phyloP scores from a whole-genome alignment of 1,139 yeast genomes.

The Kodamaea anthophila region DNA sequence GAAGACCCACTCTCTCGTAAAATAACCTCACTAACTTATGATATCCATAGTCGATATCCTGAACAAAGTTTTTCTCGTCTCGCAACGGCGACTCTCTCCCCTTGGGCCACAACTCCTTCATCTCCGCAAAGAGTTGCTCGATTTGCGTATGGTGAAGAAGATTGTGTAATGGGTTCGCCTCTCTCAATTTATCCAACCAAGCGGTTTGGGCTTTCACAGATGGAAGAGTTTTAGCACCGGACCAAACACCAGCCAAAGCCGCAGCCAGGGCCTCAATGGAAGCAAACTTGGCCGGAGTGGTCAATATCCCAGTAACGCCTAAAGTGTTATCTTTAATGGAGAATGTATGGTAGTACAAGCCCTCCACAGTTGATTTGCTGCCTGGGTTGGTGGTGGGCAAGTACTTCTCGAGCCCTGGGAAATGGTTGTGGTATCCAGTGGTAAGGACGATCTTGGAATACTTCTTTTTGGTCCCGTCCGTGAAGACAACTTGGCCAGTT shows the following conservation, averaged over 20 bases:
- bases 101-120: constrained; percentile 17
- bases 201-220: constrained; percentile 20
- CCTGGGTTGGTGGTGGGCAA: constrained; percentile 21
- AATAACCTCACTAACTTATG: constrained; percentile 6
- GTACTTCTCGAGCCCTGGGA: constrained; percentile 23
- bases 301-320: constrained; percentile 34
- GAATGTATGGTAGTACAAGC: constrained; percentile 35
- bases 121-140: constrained; percentile 19
- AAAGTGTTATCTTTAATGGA: constrained; percentile 37
- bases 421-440: constrained; percentile 35
- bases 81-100: constrained; percentile 22
- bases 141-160: constrained; percentile 19
- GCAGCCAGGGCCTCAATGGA: constrained; percentile 39
- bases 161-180: constrained; percentile 12
- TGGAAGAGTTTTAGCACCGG: constrained; percentile 23
- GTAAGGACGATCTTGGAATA: constrained; percentile 28
- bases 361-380: constrained; percentile 25
- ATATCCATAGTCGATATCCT: constrained; percentile 19
- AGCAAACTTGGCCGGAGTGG: constrained; percentile 35
- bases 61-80: constrained; percentile 18
- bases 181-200: constrained; percentile 17
- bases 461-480: constrained; percentile 29
- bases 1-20: no score
- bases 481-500: constrained; percentile 23
- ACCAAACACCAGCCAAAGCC: constrained; percentile 45